Conservation (phyloP, 2,329 filamentous ascomycete species). For the Ophiostoma sp. region DNA sequence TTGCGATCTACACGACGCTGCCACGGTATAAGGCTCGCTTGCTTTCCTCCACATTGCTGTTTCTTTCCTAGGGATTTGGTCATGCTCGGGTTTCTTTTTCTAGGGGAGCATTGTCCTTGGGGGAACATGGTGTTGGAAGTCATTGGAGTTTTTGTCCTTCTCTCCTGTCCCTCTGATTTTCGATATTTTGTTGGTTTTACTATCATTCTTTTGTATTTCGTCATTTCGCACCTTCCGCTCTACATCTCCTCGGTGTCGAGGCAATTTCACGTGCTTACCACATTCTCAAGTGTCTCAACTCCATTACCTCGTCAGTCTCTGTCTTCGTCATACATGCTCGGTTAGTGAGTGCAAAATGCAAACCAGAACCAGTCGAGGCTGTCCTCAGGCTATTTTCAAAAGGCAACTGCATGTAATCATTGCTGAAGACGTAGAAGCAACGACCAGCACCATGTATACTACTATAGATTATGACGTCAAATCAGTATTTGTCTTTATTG, state of each 20-base stretch:
- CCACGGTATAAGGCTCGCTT: neutral
- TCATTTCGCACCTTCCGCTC: neutral
- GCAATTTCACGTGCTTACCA: neutral
- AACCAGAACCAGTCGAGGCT: neutral
- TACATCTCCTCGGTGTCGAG: neutral
- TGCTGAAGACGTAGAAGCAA: neutral
- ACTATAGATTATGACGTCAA: neutral
- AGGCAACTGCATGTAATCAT: neutral
- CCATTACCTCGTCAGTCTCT: neutral
- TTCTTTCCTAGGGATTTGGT: neutral
- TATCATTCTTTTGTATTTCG: neutral
- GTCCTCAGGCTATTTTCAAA: neutral
- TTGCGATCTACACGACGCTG: neutral
- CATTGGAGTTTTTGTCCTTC: neutral
- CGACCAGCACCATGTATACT: neutral
- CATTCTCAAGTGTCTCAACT: neutral
- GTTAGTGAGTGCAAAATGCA: neutral
- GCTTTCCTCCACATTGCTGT: neutral
- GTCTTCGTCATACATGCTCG: neutral
- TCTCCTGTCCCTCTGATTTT: neutral
- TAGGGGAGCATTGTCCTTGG: no score
- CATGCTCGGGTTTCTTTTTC: neutral
- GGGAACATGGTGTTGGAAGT: constrained; percentile 12
- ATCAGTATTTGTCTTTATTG: neutral
- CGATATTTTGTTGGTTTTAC: neutral